Evolutionary conservation across 306 rosid genomes (phyloP).

Genomic region (Aeschynomene evenia): DNA sequence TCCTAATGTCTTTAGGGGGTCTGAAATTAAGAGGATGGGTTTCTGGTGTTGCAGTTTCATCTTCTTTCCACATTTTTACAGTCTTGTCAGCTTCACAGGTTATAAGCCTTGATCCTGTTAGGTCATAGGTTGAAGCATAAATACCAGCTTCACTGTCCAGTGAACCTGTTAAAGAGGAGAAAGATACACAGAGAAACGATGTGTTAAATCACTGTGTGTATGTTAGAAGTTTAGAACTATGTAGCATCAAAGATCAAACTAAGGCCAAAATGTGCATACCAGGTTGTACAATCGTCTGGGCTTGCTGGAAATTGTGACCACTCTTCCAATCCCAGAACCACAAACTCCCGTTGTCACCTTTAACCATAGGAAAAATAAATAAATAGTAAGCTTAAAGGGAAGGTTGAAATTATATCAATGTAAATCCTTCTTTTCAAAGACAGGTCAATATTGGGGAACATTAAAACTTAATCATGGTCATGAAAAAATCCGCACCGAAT

Average conservation of each 20-base stretch:
- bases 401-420: not conserved
- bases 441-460: not conserved
- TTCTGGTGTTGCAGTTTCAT: conserved; percentile 92
- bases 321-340: conserved; percentile 99
- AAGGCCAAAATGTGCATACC: conserved; percentile 45
- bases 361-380: conserved; percentile 13
- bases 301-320: conserved; percentile 92
- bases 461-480: not conserved
- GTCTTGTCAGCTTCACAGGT: conserved; percentile 97
- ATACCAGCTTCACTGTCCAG: conserved; percentile 98
- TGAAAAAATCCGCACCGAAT: not conserved
- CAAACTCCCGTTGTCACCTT: conserved; percentile 96
- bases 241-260: not conserved
- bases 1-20: conserved; percentile 89
- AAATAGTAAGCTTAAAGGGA: not conserved
- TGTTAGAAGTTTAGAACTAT: not conserved
- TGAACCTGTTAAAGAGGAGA: conserved; percentile 59
- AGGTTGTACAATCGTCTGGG: conserved; percentile 95
- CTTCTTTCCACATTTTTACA: conserved; percentile 95
- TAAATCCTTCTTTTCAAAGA: not conserved
- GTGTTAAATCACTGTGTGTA: not conserved
- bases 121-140: conserved; percentile 72
- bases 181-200: not conserved
- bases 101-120: conserved; percentile 83
- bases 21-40: conserved; percentile 83